Conservation (phyloP, 805 yeast species). For the Candida takata region DNA sequence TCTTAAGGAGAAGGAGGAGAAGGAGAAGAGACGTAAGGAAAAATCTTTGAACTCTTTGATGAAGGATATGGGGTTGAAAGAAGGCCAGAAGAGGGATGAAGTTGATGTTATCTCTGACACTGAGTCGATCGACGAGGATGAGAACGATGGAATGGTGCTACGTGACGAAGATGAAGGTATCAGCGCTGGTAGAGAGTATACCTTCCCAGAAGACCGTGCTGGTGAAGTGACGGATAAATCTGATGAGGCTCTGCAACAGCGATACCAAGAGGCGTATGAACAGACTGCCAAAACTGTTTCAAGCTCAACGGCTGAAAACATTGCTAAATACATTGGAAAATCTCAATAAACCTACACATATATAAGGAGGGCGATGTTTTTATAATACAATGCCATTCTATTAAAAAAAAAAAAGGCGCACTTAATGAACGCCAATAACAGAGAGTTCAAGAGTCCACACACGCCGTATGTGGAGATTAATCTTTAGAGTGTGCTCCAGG, state of each 20-base stretch:
- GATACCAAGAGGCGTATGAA: slow-evolving; percentile 71
- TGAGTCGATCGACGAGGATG: slow-evolving; percentile 39
- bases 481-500: slow-evolving; percentile 28
- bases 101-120: slow-evolving; percentile 49
- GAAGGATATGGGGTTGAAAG: slow-evolving; percentile 76
- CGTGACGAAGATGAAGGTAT: slow-evolving; percentile 41
- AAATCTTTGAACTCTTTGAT: slow-evolving; percentile 64
- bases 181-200: slow-evolving; percentile 50
- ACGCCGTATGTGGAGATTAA: slow-evolving; percentile 79
- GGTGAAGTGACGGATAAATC: slow-evolving; percentile 46
- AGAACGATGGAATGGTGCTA: slow-evolving; percentile 34
- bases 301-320: slow-evolving; percentile 62
- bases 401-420: background rate
- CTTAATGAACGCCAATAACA: slow-evolving; percentile 69
- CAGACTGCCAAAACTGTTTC: slow-evolving; percentile 53
- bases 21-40: slow-evolving; percentile 66
- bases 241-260: slow-evolving; percentile 45
- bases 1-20: slow-evolving; percentile 65
- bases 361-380: background rate
- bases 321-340: slow-evolving; percentile 57
- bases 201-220: slow-evolving; percentile 59
- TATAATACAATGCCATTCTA: background rate
- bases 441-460: slow-evolving; percentile 96
- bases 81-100: slow-evolving; percentile 29
- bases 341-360: background rate